Percentiles rank a stretch among this genome's conserved stretches.
Conservation (phyloP, 306 rosid species). For the Vigna trinervia region DNA sequence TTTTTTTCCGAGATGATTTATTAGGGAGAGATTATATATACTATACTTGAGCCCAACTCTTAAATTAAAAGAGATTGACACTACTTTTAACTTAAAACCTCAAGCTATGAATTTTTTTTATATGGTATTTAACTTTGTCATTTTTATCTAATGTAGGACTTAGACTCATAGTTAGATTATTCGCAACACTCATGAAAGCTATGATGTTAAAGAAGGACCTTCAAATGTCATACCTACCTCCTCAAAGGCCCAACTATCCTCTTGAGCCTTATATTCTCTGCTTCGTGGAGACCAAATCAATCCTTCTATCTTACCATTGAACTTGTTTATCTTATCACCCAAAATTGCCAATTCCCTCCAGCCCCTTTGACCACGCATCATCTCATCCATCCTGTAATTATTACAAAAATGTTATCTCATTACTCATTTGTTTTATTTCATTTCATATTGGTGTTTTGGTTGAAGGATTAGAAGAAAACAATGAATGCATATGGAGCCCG, state of each 20-base stretch:
- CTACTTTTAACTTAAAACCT: too few species aligned
- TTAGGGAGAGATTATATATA: too few species aligned
- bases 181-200: not conserved
- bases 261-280: conserved; percentile 59
- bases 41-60: too few species aligned
- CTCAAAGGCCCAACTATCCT: conserved; percentile 87
- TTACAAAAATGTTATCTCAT: conserved; percentile 12
- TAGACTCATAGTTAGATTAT: too few species aligned
- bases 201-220: not conserved
- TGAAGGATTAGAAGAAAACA: conserved; percentile 1
- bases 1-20: too few species aligned
- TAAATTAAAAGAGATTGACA: too few species aligned
- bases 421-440: not conserved
- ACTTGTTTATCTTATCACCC: conserved; percentile 85
- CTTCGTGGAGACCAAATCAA: conserved; percentile 85
- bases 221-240: conserved; percentile 60
- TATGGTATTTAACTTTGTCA: too few species aligned
- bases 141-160: too few species aligned
- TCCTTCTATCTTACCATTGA: conserved; percentile 91
- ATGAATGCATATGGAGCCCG: conserved; percentile 6
- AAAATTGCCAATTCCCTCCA: conserved; percentile 89
- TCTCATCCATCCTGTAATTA: conserved; percentile 86
- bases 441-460: not conserved
- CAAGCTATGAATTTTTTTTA: too few species aligned
- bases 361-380: conserved; percentile 99